These are phyloP conservation scores for Capronia epimyces DNA, from an alignment of 2,329 filamentous ascomycete genomes.

Conservation along the genomic window DNA sequence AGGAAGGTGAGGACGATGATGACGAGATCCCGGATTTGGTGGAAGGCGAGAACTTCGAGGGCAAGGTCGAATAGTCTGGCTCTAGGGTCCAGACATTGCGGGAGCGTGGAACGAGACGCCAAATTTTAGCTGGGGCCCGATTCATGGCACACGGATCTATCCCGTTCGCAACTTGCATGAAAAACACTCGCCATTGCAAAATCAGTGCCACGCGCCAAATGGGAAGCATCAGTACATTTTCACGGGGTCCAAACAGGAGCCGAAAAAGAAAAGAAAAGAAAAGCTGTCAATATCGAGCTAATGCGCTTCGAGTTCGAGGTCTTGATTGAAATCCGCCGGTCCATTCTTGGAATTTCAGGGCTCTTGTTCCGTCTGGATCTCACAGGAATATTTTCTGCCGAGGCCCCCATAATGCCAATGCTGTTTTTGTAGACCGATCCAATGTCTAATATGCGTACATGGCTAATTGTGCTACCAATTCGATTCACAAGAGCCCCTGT, in stretches of 20 bases:
- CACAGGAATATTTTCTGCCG: not conserved
- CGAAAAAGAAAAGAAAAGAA: not conserved
- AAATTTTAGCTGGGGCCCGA: too few relatives aligned
- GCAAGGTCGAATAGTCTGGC: conserved; percentile 75
- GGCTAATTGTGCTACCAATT: not conserved
- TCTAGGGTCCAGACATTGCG: not conserved
- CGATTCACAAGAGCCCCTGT: too few relatives aligned
- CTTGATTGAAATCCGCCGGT: not conserved
- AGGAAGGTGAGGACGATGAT: conserved; percentile 69
- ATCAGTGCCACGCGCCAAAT: not conserved
- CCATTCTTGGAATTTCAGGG: not conserved
- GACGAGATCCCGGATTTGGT: conserved; percentile 93
- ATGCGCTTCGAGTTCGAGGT: not conserved
- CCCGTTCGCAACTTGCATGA: not conserved
- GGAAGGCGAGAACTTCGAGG: conserved; percentile 96
- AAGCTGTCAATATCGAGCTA: not conserved
- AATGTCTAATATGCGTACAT: not conserved
- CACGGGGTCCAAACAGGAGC: not conserved
- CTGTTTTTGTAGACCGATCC: not conserved
- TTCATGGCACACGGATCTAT: not conserved
- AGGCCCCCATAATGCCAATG: not conserved
- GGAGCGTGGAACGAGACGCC: not conserved
- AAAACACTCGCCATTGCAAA: not conserved
- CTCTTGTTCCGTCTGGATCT: too few relatives aligned
- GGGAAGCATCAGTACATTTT: not conserved